Evolutionary conservation across 2,329 filamentous ascomycete genomes (phyloP), one percentile per base, ranked within the genome.

Genomic region (Metarhizium humberi): DNA sequence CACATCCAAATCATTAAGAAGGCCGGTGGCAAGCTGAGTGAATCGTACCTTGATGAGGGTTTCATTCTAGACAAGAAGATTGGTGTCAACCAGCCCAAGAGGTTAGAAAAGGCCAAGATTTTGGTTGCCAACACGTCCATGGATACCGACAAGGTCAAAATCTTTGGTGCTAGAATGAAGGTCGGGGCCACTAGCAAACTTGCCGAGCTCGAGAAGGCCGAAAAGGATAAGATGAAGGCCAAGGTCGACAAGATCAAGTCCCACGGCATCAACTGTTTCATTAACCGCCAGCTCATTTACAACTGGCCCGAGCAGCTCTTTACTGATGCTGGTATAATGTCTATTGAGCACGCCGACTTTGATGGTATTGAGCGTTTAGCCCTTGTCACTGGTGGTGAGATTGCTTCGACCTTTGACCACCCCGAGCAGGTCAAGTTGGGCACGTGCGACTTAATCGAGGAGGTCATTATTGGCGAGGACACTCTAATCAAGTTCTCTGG

Each of bases 1-100:
- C 92, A 97, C 70, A 99, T 99, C 62, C 94, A 99, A 73, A 92
- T 99, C 67, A 99, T 99, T 78, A 99, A 99, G 81, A 99, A 99
- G 80, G 88, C 92, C 2, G 94, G 94, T 64, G 94, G 94, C 65
- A 99, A 97, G 80, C 84, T 99, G 57, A 94, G 86, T 71, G 94
- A 99, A 71, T 97, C 92, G 13, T 99, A 99, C 74, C 81, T 99
- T 46, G 94, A 99, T 68, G 91, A 96, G 66, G 94, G 94, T 5
- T 99, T 99, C 77, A 97, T 99, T 67, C 78, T 99, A 54, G 94
- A 99, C 78, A 99, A 99, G 82, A 95, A 92, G 77, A 96, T 99
- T 62, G 94, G 94, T 63, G 92, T 97, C 56, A 97, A 97, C 78
- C 94, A 99, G 74, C 94, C 94, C 54, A 97, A 97, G 80, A 82